Evolutionary conservation across 768 basidiomycete genomes (phyloP).

Genomic region (Nidularia pulvinata): DNA sequence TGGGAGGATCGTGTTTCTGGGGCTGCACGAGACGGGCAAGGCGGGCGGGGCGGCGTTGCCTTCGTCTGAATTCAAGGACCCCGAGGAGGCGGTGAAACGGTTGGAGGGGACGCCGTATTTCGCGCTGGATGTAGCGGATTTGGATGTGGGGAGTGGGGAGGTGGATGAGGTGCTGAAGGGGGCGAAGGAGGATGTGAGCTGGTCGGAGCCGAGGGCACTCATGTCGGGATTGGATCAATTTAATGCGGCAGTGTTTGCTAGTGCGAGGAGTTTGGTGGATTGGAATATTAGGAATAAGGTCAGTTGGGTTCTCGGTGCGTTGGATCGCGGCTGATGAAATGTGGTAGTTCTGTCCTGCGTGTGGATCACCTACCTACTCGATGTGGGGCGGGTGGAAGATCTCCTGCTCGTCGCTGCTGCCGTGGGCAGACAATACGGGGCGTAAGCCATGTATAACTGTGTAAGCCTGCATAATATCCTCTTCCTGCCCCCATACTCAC

Average conservation of each 20-base stretch:
- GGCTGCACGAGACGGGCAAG: constrained; percentile 56
- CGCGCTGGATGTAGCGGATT: constrained; percentile 69
- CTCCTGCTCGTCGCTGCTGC: constrained; percentile 71
- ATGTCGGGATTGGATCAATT: constrained; percentile 58
- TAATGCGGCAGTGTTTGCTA: constrained; percentile 76
- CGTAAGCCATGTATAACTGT: constrained; percentile 70
- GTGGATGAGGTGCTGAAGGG: constrained; percentile 37
- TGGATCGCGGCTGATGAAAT: neutral
- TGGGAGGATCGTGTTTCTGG: constrained; percentile 74
- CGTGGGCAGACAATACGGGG: constrained; percentile 68
- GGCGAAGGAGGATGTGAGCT: constrained; percentile 46
- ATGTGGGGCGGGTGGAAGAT: constrained; percentile 98
- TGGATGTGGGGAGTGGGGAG: constrained; percentile 28
- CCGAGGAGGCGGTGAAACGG: constrained; percentile 51
- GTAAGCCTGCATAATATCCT: constrained; percentile 34
- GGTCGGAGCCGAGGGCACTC: constrained; percentile 64
- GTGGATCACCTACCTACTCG: constrained; percentile 79
- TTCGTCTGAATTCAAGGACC: constrained; percentile 62
- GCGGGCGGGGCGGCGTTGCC: constrained; percentile 50
- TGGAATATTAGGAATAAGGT: constrained; percentile 94
- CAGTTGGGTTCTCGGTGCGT: constrained; percentile 7
- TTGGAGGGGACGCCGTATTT: constrained; percentile 87
- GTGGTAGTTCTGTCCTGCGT: constrained; percentile 83
- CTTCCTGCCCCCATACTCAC: neutral
- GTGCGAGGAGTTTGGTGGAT: constrained; percentile 81